These are phyloP conservation scores for Salix dunnii DNA, from an alignment of 345 rosid genomes.

Conservation along the genomic window DNA sequence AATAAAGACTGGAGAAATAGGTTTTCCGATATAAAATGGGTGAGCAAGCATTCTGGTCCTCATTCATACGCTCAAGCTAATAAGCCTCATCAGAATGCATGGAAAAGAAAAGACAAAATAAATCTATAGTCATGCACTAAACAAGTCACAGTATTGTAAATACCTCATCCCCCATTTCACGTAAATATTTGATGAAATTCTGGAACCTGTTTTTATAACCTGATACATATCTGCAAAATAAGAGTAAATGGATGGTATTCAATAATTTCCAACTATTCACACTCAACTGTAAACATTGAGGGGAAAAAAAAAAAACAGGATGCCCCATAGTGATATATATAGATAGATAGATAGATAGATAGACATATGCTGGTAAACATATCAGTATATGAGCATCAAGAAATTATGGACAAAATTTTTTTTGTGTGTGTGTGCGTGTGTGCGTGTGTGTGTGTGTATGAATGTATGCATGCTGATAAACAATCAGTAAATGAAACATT, in stretches of 20 bases:
- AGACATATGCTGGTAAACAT: not conserved
- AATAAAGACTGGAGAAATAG: not conserved
- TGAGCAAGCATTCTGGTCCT: not conserved
- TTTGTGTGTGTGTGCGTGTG: no score
- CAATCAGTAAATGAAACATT: not conserved
- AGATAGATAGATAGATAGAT: no score
- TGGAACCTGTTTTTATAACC: constrained; percentile 98
- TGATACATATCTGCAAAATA: constrained; percentile 76
- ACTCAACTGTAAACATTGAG: not conserved
- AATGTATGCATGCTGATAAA: not conserved
- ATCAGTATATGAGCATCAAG: not conserved
- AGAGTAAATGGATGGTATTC: constrained; percentile 19
- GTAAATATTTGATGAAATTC: constrained; percentile 82
- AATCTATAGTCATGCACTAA: not conserved
- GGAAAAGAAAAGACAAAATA: not conserved
- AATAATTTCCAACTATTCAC: not conserved
- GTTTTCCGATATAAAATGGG: not conserved
- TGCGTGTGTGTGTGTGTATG: no score
- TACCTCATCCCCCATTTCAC: constrained; percentile 99
- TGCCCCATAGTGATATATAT: not conserved
- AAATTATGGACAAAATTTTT: no score
- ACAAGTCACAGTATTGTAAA: constrained; percentile 2
- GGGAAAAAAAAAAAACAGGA: not conserved
- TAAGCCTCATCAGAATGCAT: not conserved
- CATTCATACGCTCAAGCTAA: not conserved